These are phyloP conservation scores for Arthrobotrys conoides DNA, from an alignment of 2,329 filamentous ascomycete species.

Conservation along the genomic window DNA sequence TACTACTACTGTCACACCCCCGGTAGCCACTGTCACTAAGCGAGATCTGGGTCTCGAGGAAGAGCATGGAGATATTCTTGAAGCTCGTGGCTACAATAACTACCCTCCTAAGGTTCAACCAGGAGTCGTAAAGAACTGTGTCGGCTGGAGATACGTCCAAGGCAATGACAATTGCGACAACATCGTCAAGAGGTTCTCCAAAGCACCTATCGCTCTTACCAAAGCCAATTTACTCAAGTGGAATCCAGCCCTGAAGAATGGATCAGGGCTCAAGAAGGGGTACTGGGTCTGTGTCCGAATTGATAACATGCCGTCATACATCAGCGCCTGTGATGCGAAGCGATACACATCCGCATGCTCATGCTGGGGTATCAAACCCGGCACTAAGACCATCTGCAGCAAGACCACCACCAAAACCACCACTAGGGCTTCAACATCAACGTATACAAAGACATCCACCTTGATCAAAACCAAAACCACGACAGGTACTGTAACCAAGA, in stretches of 20 bases:
- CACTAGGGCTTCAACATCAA: slow-evolving; percentile 15
- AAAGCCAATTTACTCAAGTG: slow-evolving; percentile 30
- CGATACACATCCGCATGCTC: slow-evolving; percentile 38
- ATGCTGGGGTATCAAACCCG: slow-evolving; percentile 18
- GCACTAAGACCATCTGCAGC: slow-evolving; percentile 32
- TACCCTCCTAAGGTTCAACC: slow-evolving; percentile 8
- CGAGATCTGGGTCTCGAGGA: slow-evolving; percentile 1
- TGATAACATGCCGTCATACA: slow-evolving; percentile 34
- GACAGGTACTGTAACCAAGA: slow-evolving; percentile 6
- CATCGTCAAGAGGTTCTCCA: slow-evolving; percentile 31
- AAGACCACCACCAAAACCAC: slow-evolving; percentile 30
- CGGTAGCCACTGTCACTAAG: slow-evolving; percentile 3
- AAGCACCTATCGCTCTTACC: slow-evolving; percentile 13
- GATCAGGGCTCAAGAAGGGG: slow-evolving; percentile 19
- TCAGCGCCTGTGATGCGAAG: slow-evolving; percentile 9
- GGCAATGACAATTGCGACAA: slow-evolving; percentile 18
- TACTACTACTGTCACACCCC: slow-evolving; percentile 2
- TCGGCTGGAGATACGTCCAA: slow-evolving; percentile 36
- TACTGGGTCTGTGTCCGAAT: slow-evolving; percentile 29
- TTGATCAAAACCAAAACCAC: slow-evolving; percentile 8
- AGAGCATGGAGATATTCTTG: slow-evolving; percentile 2
- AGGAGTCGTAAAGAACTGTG: slow-evolving; percentile 26
- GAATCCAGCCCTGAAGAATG: slow-evolving; percentile 41
- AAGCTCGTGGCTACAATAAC: background rate
- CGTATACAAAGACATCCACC: slow-evolving; percentile 7